Evolutionary conservation across 75 land plant species (phyloP), one percentile per base, ranked within the genome.

Genomic region (Selaginella moellendorffii): DNA sequence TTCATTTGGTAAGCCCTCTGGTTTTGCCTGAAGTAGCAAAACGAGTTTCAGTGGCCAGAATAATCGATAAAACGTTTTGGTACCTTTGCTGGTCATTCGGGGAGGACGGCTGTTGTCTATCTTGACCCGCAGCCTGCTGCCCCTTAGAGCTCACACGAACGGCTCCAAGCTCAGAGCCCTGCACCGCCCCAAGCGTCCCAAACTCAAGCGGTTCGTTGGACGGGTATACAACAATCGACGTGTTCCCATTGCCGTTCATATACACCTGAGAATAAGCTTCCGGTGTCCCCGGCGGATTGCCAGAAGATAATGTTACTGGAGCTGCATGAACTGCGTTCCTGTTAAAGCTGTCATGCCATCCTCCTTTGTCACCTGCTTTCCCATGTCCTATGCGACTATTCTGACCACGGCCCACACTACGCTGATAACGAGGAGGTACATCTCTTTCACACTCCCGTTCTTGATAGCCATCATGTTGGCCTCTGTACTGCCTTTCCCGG

Each of bases 101-200:
- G 63, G 36, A 73, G 23, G 67, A 24, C 2, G 63, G 58, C 31
- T 69, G 72, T 29, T 76, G 77, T n/a, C n/a, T n/a, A n/a, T n/a
- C n/a, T n/a, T n/a, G n/a, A n/a, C n/a, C n/a, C n/a, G n/a, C n/a
- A n/a, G n/a, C n/a, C 36, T 76, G 77, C 22, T 64, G 71, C 27
- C 76, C 81, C 64, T 52, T 66, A 25, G 46, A 24, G 2, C 52
- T 63, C 28, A 10, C 29, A 23, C 23, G 8, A 22, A 28, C 26
- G n/a, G 42, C 46, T 67, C 74, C 82, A 28, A 74, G 78, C 42
- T 53, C 63, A 14, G 54, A 29, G 24, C 65, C 74, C 18, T 73
- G 81, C 27, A 73, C 74, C 2, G 74, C 78, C 14, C 86, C 78
- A 30, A 79, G 69, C 54, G 96, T 78, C 9, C 87, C 96, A 78